A percentile compares a stretch with the other conserved stretches of the same genome.
Conservation (phyloP, 371 early-diverging fungal species). For the Coemansia sp. region DNA sequence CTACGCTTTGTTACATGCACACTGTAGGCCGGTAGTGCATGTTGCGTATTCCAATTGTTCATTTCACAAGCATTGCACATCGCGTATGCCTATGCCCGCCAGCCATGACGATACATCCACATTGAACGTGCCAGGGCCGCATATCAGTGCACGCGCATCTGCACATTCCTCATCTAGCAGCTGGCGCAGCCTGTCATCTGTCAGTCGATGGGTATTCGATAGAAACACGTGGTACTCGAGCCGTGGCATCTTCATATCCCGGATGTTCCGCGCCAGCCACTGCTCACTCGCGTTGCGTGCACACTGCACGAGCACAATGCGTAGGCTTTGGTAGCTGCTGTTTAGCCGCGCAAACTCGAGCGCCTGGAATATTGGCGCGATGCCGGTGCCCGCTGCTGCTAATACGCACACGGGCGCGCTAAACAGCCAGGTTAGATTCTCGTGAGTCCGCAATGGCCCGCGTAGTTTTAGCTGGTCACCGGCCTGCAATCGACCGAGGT, state of each 20-base stretch:
- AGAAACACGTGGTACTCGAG: slow-evolving; percentile 17
- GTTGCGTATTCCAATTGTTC: too few relatives aligned
- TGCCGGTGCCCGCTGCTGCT: slow-evolving; percentile 39
- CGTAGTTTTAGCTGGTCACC: slow-evolving; percentile 14
- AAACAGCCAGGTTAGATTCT: slow-evolving; percentile 17
- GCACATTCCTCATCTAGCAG: not conserved
- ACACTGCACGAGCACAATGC: slow-evolving; percentile 25
- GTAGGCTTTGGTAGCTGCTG: slow-evolving; percentile 10
- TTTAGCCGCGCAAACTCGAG: slow-evolving; percentile 35
- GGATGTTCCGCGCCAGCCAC: slow-evolving; percentile 18
- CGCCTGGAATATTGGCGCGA: slow-evolving; percentile 38
- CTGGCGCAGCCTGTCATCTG: not conserved
- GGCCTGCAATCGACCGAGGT: not conserved
- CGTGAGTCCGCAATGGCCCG: slow-evolving; percentile 27
- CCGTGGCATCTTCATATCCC: slow-evolving; percentile 3
- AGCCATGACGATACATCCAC: slow-evolving; percentile 23
- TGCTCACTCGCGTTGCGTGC: slow-evolving; percentile 7
- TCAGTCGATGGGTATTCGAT: slow-evolving; percentile 10
- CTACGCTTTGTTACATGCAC: too few relatives aligned
- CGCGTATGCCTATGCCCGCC: slow-evolving; percentile 3
- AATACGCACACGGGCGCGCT: slow-evolving; percentile 7
- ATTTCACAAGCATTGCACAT: slow-evolving; percentile 17
- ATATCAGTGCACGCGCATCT: slow-evolving; percentile 15
- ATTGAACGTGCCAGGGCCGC: slow-evolving; percentile 41
- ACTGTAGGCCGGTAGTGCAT: too few relatives aligned